phyloP scores from a whole-genome alignment of 345 rosid genomes.

The Erodium maritimum region DNA sequence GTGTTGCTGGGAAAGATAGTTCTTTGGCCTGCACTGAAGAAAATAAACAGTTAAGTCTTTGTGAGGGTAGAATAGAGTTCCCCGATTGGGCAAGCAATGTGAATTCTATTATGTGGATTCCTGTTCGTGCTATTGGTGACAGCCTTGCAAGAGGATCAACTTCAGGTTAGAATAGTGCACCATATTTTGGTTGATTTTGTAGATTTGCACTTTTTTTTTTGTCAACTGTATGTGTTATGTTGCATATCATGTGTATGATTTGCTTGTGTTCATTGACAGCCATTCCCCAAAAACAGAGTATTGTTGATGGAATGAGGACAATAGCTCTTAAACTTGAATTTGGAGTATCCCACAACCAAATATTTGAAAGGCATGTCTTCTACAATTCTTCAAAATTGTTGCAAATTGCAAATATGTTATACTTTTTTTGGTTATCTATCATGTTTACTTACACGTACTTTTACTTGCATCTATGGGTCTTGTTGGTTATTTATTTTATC shows the following conservation, averaged over 20 bases:
- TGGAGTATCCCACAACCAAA: slow-evolving; percentile 82
- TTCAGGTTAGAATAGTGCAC: slow-evolving; percentile 45
- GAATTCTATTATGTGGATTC: slow-evolving; percentile 80
- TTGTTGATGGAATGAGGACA: slow-evolving; percentile 94
- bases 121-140: slow-evolving; percentile 64
- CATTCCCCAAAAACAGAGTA: slow-evolving; percentile 52
- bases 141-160: slow-evolving; percentile 79
- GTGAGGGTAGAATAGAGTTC: slow-evolving; percentile 54
- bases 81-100: slow-evolving; percentile 84
- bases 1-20: slow-evolving; percentile 17
- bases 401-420: slow-evolving; percentile 2
- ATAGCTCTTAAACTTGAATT: slow-evolving; percentile 90
- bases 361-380: slow-evolving; percentile 60
- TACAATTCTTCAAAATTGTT: slow-evolving; percentile 2
- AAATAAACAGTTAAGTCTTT: slow-evolving; percentile 45
- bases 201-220: slow-evolving; percentile 3
- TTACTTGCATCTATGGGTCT: not conserved
- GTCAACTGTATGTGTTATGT: not conserved
- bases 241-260: slow-evolving; percentile 3
- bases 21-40: slow-evolving; percentile 30
- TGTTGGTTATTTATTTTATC: not conserved
- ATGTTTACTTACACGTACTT: not conserved
- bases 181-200: slow-evolving; percentile 8
- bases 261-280: slow-evolving; percentile 36
- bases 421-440: not conserved